Base-by-base conservation (phyloP, 2,329 filamentous ascomycete species). In the Aureobasidium melanogenum region DNA sequence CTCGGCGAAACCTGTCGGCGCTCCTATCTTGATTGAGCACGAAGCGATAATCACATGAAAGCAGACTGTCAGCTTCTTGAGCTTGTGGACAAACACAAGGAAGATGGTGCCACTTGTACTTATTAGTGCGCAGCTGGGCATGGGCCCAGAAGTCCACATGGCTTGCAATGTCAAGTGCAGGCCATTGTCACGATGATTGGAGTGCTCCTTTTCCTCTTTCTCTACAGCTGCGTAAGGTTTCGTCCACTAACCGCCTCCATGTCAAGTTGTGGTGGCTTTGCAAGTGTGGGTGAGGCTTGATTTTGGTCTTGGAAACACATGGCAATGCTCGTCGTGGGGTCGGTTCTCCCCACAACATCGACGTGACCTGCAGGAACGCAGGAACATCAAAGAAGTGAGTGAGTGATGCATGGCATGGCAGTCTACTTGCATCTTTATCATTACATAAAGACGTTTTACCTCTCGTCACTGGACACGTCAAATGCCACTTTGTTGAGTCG, bases 341-440 rank as follows among this genome's bases (percentile, higher is more conserved):
- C 41, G 54, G 54, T 41, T 38, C 54, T 57, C 54, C 54, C 34
- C 54, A 57, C 54, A 28, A 14, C 30, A 47, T 47, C 41, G 26
- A 57, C 54, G 54, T 46, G 15, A 36, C 39, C 52, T 56, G 52
- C 52, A 56, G 52, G 52, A 56, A 56, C 52, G n/a, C n/a, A n/a
- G n/a, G n/a, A n/a, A n/a, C n/a, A n/a, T n/a, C n/a, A n/a, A 44
- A 17, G 41, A 38, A 26, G 12, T 38, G 17, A 26, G 19, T 19
- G 22, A 34, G 34, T 15, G n/a, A 43, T 44, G 32, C 39, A 19
- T 19, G 24, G 41, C 32, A 10, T 24, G 12, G n/a, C n/a, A 24
- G n/a, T 15, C 15, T 43, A 4, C 52, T 44, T 41, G n/a, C 47
- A 15, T n/a, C 26, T 36, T 24, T 12, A n/a, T 36, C 41, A 57